A percentile compares a stretch with the other conserved stretches of the same genome.
These are phyloP conservation scores for Mycena filopes DNA, from an alignment of 768 basidiomycete genomes.

Conservation along the genomic window DNA sequence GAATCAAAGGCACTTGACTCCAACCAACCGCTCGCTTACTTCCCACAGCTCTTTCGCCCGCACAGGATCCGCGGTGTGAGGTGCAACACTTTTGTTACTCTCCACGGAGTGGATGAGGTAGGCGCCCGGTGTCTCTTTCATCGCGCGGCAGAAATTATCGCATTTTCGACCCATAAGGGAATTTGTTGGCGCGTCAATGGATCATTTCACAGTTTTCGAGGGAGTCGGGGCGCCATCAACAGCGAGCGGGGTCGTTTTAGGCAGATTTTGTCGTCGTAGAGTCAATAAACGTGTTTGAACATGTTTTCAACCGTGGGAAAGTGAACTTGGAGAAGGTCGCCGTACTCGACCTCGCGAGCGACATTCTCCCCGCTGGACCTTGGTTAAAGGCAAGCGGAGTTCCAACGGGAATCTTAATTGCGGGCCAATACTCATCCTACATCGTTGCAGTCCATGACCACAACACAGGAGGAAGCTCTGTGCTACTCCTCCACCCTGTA, in stretches of 20 bases:
- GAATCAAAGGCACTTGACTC: constrained; percentile 22
- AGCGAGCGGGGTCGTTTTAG: too few relatives aligned
- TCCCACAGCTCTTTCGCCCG: constrained; percentile 25
- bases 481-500: constrained; percentile 61
- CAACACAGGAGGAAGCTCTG: constrained; percentile 55
- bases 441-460: constrained; percentile 15
- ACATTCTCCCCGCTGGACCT: constrained; percentile 37
- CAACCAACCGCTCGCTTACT: constrained; percentile 25
- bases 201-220: too few relatives aligned
- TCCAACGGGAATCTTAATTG: too few relatives aligned
- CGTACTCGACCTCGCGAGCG: constrained; percentile 54
- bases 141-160: not conserved
- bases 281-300: too few relatives aligned
- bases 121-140: constrained; percentile 19
- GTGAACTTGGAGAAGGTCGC: too few relatives aligned
- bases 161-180: too few relatives aligned
- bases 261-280: too few relatives aligned
- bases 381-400: constrained; percentile 2
- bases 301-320: too few relatives aligned
- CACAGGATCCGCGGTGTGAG: constrained; percentile 22
- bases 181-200: too few relatives aligned
- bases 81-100: constrained; percentile 11
- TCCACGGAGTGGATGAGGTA: constrained; percentile 15
- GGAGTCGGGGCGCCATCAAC: too few relatives aligned
- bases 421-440: too few relatives aligned